These are phyloP conservation scores for Entomortierella chlamydospora DNA, from an alignment of 192 early-diverging fungal genomes.

Conservation along the genomic window DNA sequence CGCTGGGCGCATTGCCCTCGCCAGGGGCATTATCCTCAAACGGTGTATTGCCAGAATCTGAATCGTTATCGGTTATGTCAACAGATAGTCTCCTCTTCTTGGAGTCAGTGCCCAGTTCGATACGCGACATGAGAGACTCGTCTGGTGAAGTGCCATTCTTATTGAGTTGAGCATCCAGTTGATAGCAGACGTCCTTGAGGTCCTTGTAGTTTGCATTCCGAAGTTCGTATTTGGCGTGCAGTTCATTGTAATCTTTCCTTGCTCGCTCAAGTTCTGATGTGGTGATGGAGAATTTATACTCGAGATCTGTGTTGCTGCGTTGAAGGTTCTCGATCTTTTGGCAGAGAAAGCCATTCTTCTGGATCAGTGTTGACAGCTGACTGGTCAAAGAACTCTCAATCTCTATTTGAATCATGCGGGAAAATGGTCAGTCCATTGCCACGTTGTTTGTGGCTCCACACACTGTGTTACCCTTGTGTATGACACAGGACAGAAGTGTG, in stretches of 20 bases:
- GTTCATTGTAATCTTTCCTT: conserved; percentile 46
- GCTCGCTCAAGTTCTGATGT: conserved; percentile 49
- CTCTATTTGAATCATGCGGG: conserved; percentile 8
- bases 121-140: conserved; percentile 42
- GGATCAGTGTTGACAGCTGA: conserved; percentile 48
- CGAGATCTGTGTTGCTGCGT: conserved; percentile 47
- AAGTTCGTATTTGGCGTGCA: conserved; percentile 52
- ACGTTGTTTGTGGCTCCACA: not conserved
- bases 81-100: conserved; percentile 48
- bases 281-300: conserved; percentile 54
- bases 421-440: not conserved
- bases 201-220: conserved; percentile 50
- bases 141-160: conserved; percentile 37
- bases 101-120: conserved; percentile 25
- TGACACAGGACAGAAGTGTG: not conserved
- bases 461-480: not conserved
- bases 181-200: conserved; percentile 52
- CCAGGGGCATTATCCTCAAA: conserved; percentile 23
- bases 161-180: conserved; percentile 47
- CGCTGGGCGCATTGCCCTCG: conserved; percentile 12
- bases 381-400: conserved; percentile 46
- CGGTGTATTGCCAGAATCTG: conserved; percentile 29
- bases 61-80: conserved; percentile 37
- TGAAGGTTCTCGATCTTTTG: conserved; percentile 56
- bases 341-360: conserved; percentile 53